Evolutionary conservation across 768 basidiomycete species (phyloP).

Genomic region (Collybiopsis confluens): DNA sequence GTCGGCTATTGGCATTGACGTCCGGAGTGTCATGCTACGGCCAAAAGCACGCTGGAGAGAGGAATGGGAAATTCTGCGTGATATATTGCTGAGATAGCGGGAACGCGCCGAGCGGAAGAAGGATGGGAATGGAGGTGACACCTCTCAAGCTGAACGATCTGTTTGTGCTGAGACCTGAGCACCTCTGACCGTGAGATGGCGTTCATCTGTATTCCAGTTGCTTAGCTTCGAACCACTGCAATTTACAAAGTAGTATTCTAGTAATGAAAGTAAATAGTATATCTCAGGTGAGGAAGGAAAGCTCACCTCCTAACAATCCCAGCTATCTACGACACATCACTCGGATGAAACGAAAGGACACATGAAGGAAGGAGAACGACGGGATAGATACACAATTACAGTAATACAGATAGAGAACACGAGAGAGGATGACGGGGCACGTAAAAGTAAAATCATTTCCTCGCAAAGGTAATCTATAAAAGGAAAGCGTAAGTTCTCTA

Average conservation of each 20-base stretch:
- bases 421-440: neutral
- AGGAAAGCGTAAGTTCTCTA: constrained; percentile 2
- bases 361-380: too few relatives aligned
- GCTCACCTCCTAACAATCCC: too few relatives aligned
- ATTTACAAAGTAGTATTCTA: too few relatives aligned
- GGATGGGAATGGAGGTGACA: too few relatives aligned
- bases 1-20: neutral
- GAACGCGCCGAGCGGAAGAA: neutral
- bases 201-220: too few relatives aligned
- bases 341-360: too few relatives aligned
- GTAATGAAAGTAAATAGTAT: too few relatives aligned
- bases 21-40: neutral
- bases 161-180: constrained; percentile 2
- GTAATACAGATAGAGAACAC: neutral
- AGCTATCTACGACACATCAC: too few relatives aligned
- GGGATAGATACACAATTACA: neutral
- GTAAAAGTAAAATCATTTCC: constrained; percentile 41
- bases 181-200: too few relatives aligned
- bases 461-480: constrained; percentile 66
- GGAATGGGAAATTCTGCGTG: constrained; percentile 3
- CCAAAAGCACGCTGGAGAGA: constrained; percentile 2
- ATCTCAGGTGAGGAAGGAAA: too few relatives aligned
- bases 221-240: too few relatives aligned
- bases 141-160: too few relatives aligned
- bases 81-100: neutral